Evolutionary conservation across 2,329 filamentous ascomycete genomes (phyloP).

Genomic region (Aspergillus sp.): DNA sequence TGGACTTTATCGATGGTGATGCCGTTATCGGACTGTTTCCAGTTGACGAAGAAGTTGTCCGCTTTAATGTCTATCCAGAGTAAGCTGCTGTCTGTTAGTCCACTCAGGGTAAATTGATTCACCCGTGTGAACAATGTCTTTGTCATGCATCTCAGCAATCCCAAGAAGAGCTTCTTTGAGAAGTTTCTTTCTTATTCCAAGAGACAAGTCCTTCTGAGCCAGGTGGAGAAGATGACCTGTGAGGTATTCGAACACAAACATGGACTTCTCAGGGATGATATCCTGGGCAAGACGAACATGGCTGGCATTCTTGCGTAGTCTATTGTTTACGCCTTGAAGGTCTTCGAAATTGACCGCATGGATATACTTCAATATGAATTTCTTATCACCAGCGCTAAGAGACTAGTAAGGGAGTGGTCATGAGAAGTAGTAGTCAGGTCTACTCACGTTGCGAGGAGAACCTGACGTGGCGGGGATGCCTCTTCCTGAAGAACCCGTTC

Average conservation of each 20-base stretch:
- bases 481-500: conserved; percentile 10
- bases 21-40: neutral
- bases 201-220: conserved; percentile 43
- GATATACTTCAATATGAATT: conserved; percentile 13
- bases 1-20: conserved; percentile 5
- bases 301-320: conserved; percentile 16
- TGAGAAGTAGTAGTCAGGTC: neutral
- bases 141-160: conserved; percentile 39
- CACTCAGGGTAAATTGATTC: neutral
- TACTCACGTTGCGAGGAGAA: conserved; percentile 11
- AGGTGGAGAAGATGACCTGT: conserved; percentile 47
- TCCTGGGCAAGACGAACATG: conserved; percentile 44
- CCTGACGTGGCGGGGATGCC: conserved; percentile 3
- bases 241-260: conserved; percentile 51
- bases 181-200: conserved; percentile 43
- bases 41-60: conserved; percentile 10
- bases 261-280: conserved; percentile 46
- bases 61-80: conserved; percentile 6
- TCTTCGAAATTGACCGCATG: conserved; percentile 10
- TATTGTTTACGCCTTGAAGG: conserved; percentile 15
- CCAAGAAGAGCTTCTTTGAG: conserved; percentile 46
- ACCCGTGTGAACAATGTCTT: conserved; percentile 38
- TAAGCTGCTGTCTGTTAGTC: conserved; percentile 1
- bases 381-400: neutral
- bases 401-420: conserved; percentile 1